phyloP scores from a whole-genome alignment of 768 basidiomycete genomes.

The Kwoniella botswanensis region DNA sequence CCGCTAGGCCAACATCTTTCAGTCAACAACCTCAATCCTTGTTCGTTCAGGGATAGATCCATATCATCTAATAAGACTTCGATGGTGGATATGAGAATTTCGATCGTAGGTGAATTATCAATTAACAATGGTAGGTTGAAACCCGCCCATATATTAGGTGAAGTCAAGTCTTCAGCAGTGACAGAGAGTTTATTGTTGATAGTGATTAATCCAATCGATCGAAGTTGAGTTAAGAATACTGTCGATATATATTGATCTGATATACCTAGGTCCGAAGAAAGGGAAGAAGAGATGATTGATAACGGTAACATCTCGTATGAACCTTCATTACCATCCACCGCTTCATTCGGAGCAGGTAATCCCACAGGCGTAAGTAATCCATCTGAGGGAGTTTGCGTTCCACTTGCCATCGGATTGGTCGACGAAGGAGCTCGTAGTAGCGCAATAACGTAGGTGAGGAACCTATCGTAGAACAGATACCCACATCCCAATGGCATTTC shows the following conservation, averaged over 20 bases:
- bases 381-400: constrained; percentile 13
- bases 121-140: constrained; percentile 75
- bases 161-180: not conserved
- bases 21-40: constrained; percentile 71
- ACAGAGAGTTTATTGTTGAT: constrained; percentile 19
- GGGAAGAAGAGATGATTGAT: constrained; percentile 67
- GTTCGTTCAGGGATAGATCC: constrained; percentile 75
- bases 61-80: constrained; percentile 74
- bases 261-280: constrained; percentile 68
- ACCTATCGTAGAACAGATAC: constrained; percentile 72
- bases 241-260: constrained; percentile 64
- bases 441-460: constrained; percentile 68
- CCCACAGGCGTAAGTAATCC: constrained; percentile 24
- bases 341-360: constrained; percentile 39
- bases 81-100: constrained; percentile 71
- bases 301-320: constrained; percentile 67
- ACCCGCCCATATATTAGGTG: constrained; percentile 60
- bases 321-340: constrained; percentile 54
- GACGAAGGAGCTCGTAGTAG: constrained; percentile 61
- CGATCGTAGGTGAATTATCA: constrained; percentile 74
- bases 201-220: constrained; percentile 65
- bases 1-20: constrained; percentile 76
- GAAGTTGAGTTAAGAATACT: constrained; percentile 67
- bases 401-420: constrained; percentile 33
- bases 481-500: constrained; percentile 51